Percentiles rank a stretch among this genome's conserved stretches.
phyloP scores from a whole-genome alignment of 768 basidiomycete species.

The Pluteus cervinus region DNA sequence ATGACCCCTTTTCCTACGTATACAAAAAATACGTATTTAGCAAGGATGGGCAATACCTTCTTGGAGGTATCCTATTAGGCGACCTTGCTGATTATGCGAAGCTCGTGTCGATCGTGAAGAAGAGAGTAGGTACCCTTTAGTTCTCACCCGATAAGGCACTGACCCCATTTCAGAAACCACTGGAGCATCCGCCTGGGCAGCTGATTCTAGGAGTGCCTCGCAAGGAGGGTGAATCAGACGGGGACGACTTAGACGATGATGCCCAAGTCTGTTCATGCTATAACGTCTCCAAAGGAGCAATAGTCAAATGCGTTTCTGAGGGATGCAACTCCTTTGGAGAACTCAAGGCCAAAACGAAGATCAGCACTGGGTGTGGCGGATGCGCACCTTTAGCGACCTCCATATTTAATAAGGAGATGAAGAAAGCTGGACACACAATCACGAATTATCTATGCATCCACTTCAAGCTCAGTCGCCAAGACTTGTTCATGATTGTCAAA shows the following conservation, averaged over 20 bases:
- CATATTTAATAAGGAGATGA: slow-evolving; percentile 51
- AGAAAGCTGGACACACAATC: slow-evolving; percentile 53
- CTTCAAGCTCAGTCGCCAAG: slow-evolving; percentile 56
- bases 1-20: slow-evolving; percentile 63
- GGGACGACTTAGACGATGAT: slow-evolving; percentile 65
- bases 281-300: slow-evolving; percentile 58
- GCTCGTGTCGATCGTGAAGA: slow-evolving; percentile 64
- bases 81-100: slow-evolving; percentile 65
- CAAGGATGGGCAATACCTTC: slow-evolving; percentile 60
- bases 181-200: slow-evolving; percentile 58
- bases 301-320: slow-evolving; percentile 42
- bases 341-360: slow-evolving; percentile 63
- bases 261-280: slow-evolving; percentile 71
- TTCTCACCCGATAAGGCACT: background rate
- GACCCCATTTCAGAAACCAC: slow-evolving; percentile 41
- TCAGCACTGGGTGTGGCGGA: slow-evolving; percentile 69
- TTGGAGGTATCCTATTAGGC: slow-evolving; percentile 82
- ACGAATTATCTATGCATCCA: slow-evolving; percentile 61
- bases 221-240: slow-evolving; percentile 47
- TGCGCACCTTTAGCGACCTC: slow-evolving; percentile 61
- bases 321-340: slow-evolving; percentile 45
- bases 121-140: slow-evolving; percentile 36
- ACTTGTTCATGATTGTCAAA: slow-evolving; percentile 62
- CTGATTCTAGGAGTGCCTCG: slow-evolving; percentile 53
- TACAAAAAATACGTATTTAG: slow-evolving; percentile 80